phyloP scores from a whole-genome alignment of 1,284 basidiomycete genomes.

The Pascua sp. region DNA sequence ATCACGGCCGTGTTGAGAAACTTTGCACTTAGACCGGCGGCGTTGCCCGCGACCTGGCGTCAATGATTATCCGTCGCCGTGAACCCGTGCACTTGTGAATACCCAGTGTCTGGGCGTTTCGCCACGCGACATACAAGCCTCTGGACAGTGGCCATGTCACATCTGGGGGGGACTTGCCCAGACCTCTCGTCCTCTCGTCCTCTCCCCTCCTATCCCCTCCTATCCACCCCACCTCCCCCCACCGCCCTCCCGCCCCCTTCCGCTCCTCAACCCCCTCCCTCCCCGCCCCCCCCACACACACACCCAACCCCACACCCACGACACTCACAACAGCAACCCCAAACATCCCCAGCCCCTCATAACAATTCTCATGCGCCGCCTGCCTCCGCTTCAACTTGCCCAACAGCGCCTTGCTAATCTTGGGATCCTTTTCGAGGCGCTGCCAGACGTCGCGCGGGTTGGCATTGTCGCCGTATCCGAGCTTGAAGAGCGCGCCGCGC shows the following conservation, averaged over 20 bases:
- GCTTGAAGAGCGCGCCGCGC: constrained; percentile 20
- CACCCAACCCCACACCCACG: too few species aligned
- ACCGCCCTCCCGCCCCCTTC: not conserved
- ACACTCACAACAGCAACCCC: constrained; percentile 30
- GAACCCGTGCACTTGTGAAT: too few species aligned
- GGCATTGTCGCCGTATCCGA: constrained; percentile 31
- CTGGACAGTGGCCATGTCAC: too few species aligned
- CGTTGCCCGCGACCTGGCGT: constrained; percentile 38
- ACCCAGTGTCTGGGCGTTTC: too few species aligned
- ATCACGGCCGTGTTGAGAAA: constrained; percentile 36
- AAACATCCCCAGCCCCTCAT: constrained; percentile 32
- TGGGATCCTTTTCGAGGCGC: constrained; percentile 30
- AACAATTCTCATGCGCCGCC: constrained; percentile 36
- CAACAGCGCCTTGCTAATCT: constrained; percentile 20
- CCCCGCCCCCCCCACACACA: not conserved
- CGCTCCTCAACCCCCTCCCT: not conserved
- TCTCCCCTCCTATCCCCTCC: not conserved
- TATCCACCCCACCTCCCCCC: not conserved
- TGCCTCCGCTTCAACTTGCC: constrained; percentile 32
- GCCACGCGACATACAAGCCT: too few species aligned
- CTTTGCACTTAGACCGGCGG: constrained; percentile 23
- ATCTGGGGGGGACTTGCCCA: too few species aligned
- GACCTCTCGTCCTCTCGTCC: too few species aligned
- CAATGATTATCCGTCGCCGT: not conserved
- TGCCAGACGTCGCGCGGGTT: constrained; percentile 26